These are phyloP conservation scores for Epichloe aotearoae DNA, from an alignment of 2,329 filamentous ascomycete species.

Conservation along the genomic window DNA sequence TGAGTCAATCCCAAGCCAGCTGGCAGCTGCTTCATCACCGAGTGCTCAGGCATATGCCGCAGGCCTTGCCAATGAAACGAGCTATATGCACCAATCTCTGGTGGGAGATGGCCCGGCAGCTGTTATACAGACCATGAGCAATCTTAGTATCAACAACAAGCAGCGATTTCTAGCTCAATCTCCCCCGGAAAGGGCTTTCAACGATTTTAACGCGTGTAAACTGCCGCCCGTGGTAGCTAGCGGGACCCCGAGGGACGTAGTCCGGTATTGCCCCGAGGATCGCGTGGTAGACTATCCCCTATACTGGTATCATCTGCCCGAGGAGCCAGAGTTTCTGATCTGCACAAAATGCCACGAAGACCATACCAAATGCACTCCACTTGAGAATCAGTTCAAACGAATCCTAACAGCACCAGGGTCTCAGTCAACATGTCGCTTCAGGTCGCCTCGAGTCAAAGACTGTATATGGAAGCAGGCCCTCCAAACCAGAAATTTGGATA, in stretches of 20 bases:
- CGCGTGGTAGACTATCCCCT: conserved; percentile 16
- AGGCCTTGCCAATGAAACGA: background rate
- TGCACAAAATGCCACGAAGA: conserved; percentile 29
- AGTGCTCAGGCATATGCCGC: background rate
- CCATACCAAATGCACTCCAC: conserved; percentile 18
- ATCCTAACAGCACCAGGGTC: conserved; percentile 14
- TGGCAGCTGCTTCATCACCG: background rate
- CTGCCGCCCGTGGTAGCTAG: conserved; percentile 8
- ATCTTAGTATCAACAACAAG: background rate
- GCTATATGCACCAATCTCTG: background rate
- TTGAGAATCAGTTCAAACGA: conserved; percentile 18
- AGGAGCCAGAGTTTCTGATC: conserved; percentile 19
- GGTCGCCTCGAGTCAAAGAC: conserved; percentile 20
- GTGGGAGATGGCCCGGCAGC: background rate
- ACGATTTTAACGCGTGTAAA: background rate
- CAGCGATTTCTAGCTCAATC: background rate
- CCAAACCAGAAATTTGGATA: conserved; percentile 12
- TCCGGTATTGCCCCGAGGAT: conserved; percentile 16
- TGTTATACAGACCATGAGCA: conserved; percentile 1
- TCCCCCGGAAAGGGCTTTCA: background rate
- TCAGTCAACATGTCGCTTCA: conserved; percentile 19
- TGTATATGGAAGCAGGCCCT: conserved; percentile 21
- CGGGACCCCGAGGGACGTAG: conserved; percentile 12
- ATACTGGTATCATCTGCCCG: conserved; percentile 19
- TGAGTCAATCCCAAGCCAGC: background rate